Conservation (phyloP, 805 yeast genomes). For the Debaryomyces maramus region DNA sequence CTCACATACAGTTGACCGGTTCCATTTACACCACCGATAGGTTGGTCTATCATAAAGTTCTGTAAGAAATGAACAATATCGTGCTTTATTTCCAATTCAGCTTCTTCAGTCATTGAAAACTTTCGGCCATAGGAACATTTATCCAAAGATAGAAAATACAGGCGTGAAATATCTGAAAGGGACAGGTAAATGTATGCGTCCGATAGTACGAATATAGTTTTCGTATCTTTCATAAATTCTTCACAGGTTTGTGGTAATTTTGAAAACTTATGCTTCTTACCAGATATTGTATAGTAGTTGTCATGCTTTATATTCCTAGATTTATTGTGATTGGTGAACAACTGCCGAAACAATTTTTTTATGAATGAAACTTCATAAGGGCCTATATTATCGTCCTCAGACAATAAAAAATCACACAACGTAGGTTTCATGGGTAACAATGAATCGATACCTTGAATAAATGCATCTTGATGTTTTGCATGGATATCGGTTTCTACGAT, state of each 20-base stretch:
- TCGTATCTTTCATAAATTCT: constrained; percentile 22
- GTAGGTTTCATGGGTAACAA: constrained; percentile 38
- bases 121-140: constrained; percentile 13
- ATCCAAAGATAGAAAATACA: constrained; percentile 30
- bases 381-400: constrained; percentile 16
- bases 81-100: constrained; percentile 27
- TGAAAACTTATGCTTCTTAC: neutral
- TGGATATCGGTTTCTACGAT: constrained; percentile 57
- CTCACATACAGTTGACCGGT: constrained; percentile 15
- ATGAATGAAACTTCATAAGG: constrained; percentile 27
- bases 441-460: constrained; percentile 62
- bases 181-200: constrained; percentile 27
- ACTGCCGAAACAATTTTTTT: constrained; percentile 28
- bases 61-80: constrained; percentile 30
- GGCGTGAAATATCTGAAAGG: constrained; percentile 24
- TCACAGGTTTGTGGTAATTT: constrained; percentile 25
- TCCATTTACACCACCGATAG: constrained; percentile 32
- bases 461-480: constrained; percentile 64
- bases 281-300: neutral
- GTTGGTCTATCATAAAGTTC: constrained; percentile 24
- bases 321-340: constrained; percentile 4
- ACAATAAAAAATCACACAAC: constrained; percentile 38
- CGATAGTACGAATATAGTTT: constrained; percentile 37
- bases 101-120: constrained; percentile 28
- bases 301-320: neutral